Evolutionary conservation across 2,329 filamentous ascomycete species (phyloP).

Genomic region (Fusarium caatingaense): DNA sequence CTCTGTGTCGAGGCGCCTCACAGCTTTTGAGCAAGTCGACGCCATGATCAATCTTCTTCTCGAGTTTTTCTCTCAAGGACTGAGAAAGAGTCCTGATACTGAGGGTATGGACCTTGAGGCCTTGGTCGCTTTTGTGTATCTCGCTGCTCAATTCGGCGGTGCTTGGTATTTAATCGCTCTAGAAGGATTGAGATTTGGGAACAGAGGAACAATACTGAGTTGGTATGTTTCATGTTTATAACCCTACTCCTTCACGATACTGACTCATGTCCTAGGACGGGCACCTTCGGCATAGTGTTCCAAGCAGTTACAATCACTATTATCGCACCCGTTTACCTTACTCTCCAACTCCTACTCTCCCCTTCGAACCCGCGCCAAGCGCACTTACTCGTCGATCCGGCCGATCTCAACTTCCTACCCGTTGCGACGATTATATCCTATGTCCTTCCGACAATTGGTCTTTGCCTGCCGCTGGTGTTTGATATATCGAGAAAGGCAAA

Average conservation of each 20-base stretch:
- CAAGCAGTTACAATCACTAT: constrained; percentile 38
- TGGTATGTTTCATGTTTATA: constrained; percentile 17
- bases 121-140: constrained; percentile 31
- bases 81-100: not conserved
- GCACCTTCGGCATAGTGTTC: constrained; percentile 36
- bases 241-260: not conserved
- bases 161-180: constrained; percentile 38
- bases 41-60: constrained; percentile 22
- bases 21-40: constrained; percentile 3
- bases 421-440: constrained; percentile 32
- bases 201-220: constrained; percentile 20
- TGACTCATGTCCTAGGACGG: constrained; percentile 15
- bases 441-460: constrained; percentile 22
- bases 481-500: constrained; percentile 11
- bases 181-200: constrained; percentile 33
- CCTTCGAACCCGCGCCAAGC: not conserved
- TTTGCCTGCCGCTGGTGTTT: constrained; percentile 27
- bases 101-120: constrained; percentile 25
- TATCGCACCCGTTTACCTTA: constrained; percentile 36
- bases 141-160: constrained; percentile 39
- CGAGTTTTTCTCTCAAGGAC: constrained; percentile 37
- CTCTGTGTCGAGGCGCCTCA: not conserved
- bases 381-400: constrained; percentile 20
- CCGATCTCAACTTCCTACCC: constrained; percentile 27
- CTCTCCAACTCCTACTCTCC: constrained; percentile 31